Evolutionary conservation across 2,329 filamentous ascomycete genomes (phyloP).

Genomic region (Fusarium foetens): DNA sequence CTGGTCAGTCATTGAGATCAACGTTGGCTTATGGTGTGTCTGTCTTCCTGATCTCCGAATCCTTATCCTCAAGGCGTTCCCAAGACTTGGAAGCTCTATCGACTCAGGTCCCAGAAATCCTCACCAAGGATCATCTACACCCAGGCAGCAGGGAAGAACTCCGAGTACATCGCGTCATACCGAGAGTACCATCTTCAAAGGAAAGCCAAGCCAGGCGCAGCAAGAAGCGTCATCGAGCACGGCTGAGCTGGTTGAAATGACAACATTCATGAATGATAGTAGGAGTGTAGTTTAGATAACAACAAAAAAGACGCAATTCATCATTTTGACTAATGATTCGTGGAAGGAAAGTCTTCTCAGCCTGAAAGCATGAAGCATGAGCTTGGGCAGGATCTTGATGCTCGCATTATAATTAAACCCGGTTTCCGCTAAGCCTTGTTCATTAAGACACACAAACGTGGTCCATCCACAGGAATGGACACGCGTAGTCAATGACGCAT

Average conservation of each 20-base stretch:
- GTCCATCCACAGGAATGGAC: not conserved
- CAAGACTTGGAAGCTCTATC: not conserved
- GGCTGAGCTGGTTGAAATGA: constrained; percentile 5
- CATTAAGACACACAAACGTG: fast-evolving
- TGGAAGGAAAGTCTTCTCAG: not conserved
- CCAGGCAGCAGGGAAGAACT: not conserved
- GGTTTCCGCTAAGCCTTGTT: fast-evolving
- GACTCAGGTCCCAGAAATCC: not conserved
- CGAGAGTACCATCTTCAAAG: not conserved
- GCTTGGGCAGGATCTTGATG: too few species aligned
- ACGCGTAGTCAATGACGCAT: not conserved
- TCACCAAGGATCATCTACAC: not conserved
- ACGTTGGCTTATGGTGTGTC: not conserved
- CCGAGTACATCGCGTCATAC: not conserved
- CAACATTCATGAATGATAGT: not conserved
- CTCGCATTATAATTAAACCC: fast-evolving
- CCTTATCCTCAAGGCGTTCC: not conserved
- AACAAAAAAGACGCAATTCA: fast-evolving
- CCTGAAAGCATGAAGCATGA: not conserved
- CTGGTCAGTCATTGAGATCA: constrained; percentile 4
- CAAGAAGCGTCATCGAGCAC: not conserved
- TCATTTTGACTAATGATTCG: too few species aligned
- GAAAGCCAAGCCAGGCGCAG: not conserved
- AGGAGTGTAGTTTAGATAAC: not conserved
- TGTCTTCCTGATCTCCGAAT: constrained; percentile 3